These are phyloP conservation scores for Solanum megistacrolobum DNA, from an alignment of 257 asterid genomes.

Conservation along the genomic window DNA sequence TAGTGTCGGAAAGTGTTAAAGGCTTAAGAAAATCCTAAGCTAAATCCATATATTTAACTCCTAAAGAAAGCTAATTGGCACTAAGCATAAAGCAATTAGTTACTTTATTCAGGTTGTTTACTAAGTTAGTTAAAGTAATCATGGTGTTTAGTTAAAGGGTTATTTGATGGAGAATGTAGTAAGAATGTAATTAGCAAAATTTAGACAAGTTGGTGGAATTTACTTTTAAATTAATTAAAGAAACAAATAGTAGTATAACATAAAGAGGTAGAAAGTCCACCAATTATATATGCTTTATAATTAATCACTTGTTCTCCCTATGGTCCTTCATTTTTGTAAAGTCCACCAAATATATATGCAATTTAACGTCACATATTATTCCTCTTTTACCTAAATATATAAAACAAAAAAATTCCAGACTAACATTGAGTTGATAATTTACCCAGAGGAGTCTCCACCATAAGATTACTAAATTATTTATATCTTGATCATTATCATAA, in stretches of 20 bases:
- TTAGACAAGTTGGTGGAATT: not conserved
- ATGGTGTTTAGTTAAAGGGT: not conserved
- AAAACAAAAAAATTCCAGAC: not conserved
- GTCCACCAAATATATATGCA: too few species aligned
- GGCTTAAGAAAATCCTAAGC: not conserved
- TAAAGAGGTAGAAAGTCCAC: not conserved
- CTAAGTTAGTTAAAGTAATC: conserved; percentile 3
- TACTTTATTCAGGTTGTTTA: conserved; percentile 3
- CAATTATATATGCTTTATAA: not conserved
- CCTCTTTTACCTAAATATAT: not conserved
- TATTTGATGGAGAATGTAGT: not conserved
- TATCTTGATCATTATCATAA: too few species aligned
- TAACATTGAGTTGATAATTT: not conserved
- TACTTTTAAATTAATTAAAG: not conserved
- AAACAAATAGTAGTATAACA: not conserved
- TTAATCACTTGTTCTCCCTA: not conserved
- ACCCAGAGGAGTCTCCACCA: too few species aligned
- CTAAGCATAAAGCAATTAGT: not conserved
- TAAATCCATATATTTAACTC: not conserved
- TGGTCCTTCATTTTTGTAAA: not conserved
- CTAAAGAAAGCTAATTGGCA: not conserved
- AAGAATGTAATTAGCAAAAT: not conserved
- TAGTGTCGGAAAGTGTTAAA: not conserved
- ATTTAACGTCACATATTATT: not conserved
- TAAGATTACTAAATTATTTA: too few species aligned